Evolutionary conservation across 306 rosid genomes (phyloP), one percentile per base, ranked within the genome.

Genomic region (Cucurbita maxima): DNA sequence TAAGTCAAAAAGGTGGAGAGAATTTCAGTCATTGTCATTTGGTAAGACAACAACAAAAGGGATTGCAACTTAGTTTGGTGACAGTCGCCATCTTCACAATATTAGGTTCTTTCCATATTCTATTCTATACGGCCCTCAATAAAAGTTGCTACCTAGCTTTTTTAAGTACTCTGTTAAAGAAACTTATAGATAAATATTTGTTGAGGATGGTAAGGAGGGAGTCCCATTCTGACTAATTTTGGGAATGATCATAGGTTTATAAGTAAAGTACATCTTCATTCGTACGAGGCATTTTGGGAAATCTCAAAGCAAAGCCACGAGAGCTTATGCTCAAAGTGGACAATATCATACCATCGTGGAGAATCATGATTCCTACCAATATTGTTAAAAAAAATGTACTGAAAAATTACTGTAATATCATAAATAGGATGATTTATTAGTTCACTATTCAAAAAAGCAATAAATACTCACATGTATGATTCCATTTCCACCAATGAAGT

Each of bases 1-100:
- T 69, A 50, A 67, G 57, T 71, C 75, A 74, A 75, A 75, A 47
- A 71, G 85, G 67, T 75, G 53, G 15, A 67, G 68, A 68, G 74
- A 70, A 70, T 70, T 50, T 70, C 15, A 56, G 80, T 82, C 82
- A 30, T 25, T 66, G 45, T 78, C 80, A 58, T 58, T 30, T 22
- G 15, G 75, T 75, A 59, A 71, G 68, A 56, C 57, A 54, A 64
- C 44, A 53, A 53, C 48, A 58, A 50, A 57, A 58, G 58, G 60
- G 37, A 41, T 70, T 70, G 59, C 69, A 76, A 69, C 78, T 44
- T 45, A 61, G 66, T 43, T 11, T 50, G 66, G 68, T 76, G 81
- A 81, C 72, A 25, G 78, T 67, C 73, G 50, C 64, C 43, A 66
- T 76, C 75, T 56, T 44, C 0, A 69, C 66, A 76, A 71, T 66